phyloP scores from a whole-genome alignment of 768 basidiomycete genomes.

The Paxillus involutus region DNA sequence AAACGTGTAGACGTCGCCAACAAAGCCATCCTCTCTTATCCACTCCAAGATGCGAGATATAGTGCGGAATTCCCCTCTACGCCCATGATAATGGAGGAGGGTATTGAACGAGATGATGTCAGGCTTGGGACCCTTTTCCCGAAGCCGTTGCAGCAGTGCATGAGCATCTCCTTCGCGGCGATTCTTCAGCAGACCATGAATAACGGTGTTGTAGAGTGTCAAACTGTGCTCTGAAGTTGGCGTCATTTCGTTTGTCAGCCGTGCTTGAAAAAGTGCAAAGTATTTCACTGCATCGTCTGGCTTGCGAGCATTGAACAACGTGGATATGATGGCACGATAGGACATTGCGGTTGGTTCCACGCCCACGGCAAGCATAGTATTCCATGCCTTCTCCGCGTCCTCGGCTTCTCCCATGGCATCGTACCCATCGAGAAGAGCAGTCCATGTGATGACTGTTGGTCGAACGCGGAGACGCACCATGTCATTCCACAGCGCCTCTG shows the following conservation, averaged over 20 bases:
- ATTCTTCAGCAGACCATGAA: constrained; percentile 62
- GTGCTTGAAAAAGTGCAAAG: constrained; percentile 50
- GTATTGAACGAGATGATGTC: constrained; percentile 83
- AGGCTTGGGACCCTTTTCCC: constrained; percentile 53
- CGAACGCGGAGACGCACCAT: constrained; percentile 46
- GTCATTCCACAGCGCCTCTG: constrained; percentile 68
- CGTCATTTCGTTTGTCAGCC: constrained; percentile 13
- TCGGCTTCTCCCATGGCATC: constrained; percentile 47
- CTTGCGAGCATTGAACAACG: constrained; percentile 51
- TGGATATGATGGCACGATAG: constrained; percentile 71
- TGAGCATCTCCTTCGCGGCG: constrained; percentile 40
- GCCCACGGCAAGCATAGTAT: constrained; percentile 55
- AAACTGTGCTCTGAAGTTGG: constrained; percentile 33
- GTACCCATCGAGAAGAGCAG: constrained; percentile 65
- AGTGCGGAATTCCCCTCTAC: constrained; percentile 59
- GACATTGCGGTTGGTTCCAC: constrained; percentile 59
- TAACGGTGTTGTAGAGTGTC: constrained; percentile 69
- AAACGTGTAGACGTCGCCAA: constrained; percentile 82
- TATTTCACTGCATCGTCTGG: constrained; percentile 49
- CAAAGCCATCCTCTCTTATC: constrained; percentile 53
- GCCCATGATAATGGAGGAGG: constrained; percentile 66
- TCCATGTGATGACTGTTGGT: constrained; percentile 68
- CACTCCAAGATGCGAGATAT: constrained; percentile 57
- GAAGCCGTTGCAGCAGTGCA: constrained; percentile 45
- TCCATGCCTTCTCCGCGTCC: constrained; percentile 62